Percentiles rank a stretch among this genome's conserved stretches.
These are phyloP conservation scores for Chytriomyces sp. DNA, from an alignment of 192 early-diverging fungal genomes.

Conservation along the genomic window DNA sequence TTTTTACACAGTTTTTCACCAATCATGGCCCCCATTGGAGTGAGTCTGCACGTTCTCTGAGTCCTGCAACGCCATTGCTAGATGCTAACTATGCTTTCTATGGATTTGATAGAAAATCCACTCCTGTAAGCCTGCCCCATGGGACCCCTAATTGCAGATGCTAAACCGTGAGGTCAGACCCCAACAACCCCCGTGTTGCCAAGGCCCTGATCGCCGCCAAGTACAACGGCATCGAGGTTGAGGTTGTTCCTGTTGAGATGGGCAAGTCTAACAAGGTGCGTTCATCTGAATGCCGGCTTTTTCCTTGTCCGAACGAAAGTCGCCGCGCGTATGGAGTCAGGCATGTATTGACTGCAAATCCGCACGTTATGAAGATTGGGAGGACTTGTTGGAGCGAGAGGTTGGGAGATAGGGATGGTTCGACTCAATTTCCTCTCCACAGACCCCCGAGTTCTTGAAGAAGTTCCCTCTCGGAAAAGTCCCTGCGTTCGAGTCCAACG, in stretches of 20 bases:
- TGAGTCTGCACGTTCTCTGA: neutral
- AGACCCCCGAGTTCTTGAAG: conserved; percentile 77
- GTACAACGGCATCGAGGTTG: conserved; percentile 77
- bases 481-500: conserved; percentile 82
- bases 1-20: neutral
- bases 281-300: neutral
- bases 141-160: neutral
- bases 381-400: neutral
- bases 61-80: neutral
- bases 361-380: neutral
- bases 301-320: neutral
- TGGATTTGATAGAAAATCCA: conserved; percentile 17
- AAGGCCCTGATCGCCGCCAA: conserved; percentile 77
- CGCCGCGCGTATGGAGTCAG: no score
- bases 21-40: conserved; percentile 26
- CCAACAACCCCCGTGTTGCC: conserved; percentile 71
- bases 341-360: neutral
- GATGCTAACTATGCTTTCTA: neutral
- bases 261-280: conserved; percentile 68
- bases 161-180: conserved; percentile 36
- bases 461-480: conserved; percentile 95
- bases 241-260: conserved; percentile 60
- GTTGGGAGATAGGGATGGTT: neutral
- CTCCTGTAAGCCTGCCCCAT: conserved; percentile 16
- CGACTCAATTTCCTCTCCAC: neutral